A percentile compares a stretch with the other conserved stretches of the same genome.
These are phyloP conservation scores for Trichoderma polysporum DNA, from an alignment of 2,329 filamentous ascomycete genomes.

Conservation along the genomic window DNA sequence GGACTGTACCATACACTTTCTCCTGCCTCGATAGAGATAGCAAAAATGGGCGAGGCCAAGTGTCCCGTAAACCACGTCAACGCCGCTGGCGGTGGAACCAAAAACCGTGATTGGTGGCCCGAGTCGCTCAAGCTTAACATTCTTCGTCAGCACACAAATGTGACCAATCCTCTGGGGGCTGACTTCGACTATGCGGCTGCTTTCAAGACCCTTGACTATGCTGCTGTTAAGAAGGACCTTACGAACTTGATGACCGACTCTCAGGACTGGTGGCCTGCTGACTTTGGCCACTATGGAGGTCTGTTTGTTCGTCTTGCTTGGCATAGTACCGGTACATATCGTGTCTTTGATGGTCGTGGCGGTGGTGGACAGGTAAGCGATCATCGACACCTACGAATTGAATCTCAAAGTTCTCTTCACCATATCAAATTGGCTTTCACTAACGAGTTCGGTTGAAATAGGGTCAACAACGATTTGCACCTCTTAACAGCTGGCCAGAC, in stretches of 20 bases:
- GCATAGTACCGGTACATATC: slow-evolving; percentile 71
- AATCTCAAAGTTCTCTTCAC: not conserved
- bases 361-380: slow-evolving; percentile 59
- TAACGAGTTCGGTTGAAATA: not conserved
- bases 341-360: slow-evolving; percentile 71
- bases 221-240: slow-evolving; percentile 70
- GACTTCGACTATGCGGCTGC: slow-evolving; percentile 72
- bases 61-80: slow-evolving; percentile 39
- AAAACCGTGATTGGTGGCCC: slow-evolving; percentile 74
- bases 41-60: slow-evolving; percentile 27
- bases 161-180: slow-evolving; percentile 61
- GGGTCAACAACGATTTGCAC: slow-evolving; percentile 69
- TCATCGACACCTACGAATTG: not conserved
- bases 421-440: not conserved
- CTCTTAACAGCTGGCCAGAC: slow-evolving; percentile 79
- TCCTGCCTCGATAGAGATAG: not conserved
- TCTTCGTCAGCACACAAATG: slow-evolving; percentile 66
- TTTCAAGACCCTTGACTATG: slow-evolving; percentile 61
- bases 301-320: slow-evolving; percentile 79
- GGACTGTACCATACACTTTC: not conserved
- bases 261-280: slow-evolving; percentile 79
- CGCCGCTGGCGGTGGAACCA: slow-evolving; percentile 62
- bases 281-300: slow-evolving; percentile 79
- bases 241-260: slow-evolving; percentile 72
- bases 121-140: slow-evolving; percentile 66